Conservation (phyloP, 108 stramenopile genomes). For the Aurantiochytrium sp. region DNA sequence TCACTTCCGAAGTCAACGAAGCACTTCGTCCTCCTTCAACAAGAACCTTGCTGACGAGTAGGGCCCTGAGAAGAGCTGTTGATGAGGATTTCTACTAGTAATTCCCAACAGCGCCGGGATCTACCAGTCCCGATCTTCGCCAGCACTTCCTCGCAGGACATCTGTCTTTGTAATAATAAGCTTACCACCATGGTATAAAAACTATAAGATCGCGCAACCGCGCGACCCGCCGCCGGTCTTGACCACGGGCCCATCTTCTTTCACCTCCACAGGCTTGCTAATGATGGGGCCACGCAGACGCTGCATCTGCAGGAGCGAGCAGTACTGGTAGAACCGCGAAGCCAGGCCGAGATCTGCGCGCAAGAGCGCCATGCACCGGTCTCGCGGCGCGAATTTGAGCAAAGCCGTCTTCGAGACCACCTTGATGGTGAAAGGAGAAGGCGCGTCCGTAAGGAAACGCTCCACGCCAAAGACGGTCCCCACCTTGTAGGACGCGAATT, state of each 20-base stretch:
- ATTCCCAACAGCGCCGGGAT: too few species aligned
- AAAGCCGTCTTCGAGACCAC: conserved; percentile 3
- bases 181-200: too few species aligned
- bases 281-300: conserved; percentile 21
- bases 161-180: too few species aligned
- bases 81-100: too few species aligned
- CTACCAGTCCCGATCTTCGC: too few species aligned
- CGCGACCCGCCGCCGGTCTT: neutral
- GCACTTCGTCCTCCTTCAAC: too few species aligned
- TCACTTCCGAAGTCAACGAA: too few species aligned
- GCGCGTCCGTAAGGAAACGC: conserved; percentile 11
- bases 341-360: neutral
- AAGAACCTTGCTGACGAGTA: too few species aligned
- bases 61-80: too few species aligned
- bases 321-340: conserved; percentile 26
- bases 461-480: conserved; percentile 21
- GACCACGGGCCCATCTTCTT: neutral
- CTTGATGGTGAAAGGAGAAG: conserved; percentile 1
- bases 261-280: neutral
- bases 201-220: conserved; percentile 8
- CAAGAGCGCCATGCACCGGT: neutral
- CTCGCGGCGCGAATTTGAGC: conserved; percentile 5
- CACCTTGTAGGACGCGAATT: conserved; percentile 7
- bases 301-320: conserved; percentile 13
- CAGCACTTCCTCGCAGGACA: too few species aligned